Evolutionary conservation across 495 filamentous ascomycete genomes (phyloP).

Genomic region (Cryomyces minteri): DNA sequence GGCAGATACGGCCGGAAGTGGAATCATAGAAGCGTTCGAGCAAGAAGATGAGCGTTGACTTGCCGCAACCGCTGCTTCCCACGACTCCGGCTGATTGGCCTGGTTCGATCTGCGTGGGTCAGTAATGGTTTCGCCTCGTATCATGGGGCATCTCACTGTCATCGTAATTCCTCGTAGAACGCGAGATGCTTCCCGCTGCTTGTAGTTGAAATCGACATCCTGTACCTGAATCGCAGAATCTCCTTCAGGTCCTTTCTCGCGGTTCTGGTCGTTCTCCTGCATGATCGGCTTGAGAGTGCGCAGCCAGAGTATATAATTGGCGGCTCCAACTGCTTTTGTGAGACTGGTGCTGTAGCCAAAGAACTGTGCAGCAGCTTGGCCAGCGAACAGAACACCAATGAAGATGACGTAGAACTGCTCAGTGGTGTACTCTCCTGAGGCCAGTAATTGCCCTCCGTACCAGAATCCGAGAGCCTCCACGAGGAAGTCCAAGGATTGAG

Average conservation of each 20-base stretch:
- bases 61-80: not conserved
- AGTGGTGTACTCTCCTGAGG: conserved; percentile 6
- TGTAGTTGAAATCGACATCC: not conserved
- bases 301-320: conserved; percentile 7
- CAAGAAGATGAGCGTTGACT: not conserved
- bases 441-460: conserved; percentile 11
- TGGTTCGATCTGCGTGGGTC: not conserved
- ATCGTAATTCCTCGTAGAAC: conserved; percentile 2
- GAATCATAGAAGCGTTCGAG: conserved; percentile 15
- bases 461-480: conserved; percentile 9
- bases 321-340: conserved; percentile 7
- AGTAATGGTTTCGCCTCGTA: not conserved
- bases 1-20: conserved; percentile 8
- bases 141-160: not conserved
- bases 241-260: not conserved
- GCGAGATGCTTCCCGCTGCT: not conserved
- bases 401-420: conserved; percentile 12
- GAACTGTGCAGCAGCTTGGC: conserved; percentile 8
- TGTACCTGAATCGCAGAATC: not conserved
- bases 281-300: conserved; percentile 3
- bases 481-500: conserved; percentile 6
- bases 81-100: not conserved
- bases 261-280: not conserved
- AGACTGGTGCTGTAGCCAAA: conserved; percentile 7
- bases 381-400: conserved; percentile 6